Conservation (phyloP, 1,139 yeast genomes). For the Candida tunisiensis region DNA sequence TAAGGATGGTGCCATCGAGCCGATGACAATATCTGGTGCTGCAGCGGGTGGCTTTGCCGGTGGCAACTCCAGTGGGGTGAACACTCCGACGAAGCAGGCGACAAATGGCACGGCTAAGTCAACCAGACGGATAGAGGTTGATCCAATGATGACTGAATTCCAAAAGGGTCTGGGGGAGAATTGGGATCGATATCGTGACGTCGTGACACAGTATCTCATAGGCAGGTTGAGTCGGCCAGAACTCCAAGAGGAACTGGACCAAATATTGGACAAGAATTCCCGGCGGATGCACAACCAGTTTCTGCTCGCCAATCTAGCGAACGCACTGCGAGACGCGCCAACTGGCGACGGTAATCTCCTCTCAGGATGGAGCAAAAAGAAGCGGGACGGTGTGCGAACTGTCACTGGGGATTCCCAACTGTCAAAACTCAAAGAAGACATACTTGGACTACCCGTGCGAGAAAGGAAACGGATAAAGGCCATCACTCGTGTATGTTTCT, state of each 20-base stretch:
- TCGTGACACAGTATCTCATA: slow-evolving; percentile 56
- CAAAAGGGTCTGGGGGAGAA: slow-evolving; percentile 52
- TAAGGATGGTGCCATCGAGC: too few species aligned
- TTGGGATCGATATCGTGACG: slow-evolving; percentile 80
- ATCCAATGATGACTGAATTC: slow-evolving; percentile 53
- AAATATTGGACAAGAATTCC: slow-evolving; percentile 30
- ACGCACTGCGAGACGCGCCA: slow-evolving; percentile 59
- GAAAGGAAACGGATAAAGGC: slow-evolving; percentile 76
- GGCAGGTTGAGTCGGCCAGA: slow-evolving; percentile 72
- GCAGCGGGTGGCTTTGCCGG: too few species aligned
- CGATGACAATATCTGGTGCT: too few species aligned
- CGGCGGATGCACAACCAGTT: slow-evolving; percentile 81
- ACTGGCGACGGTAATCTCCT: slow-evolving; percentile 32
- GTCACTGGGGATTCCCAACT: slow-evolving; percentile 34
- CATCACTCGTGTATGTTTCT: slow-evolving; percentile 34
- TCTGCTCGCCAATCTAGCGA: slow-evolving; percentile 65
- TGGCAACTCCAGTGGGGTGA: too few species aligned
- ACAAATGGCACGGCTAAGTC: neutral
- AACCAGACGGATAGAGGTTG: slow-evolving; percentile 64
- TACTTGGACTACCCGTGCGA: slow-evolving; percentile 70
- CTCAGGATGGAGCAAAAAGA: slow-evolving; percentile 21
- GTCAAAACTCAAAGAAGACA: slow-evolving; percentile 70
- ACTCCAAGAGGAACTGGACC: slow-evolving; percentile 37
- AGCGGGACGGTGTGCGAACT: slow-evolving; percentile 4
- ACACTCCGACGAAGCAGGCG: neutral